Percentiles rank a stretch among this genome's conserved stretches.
Conservation (phyloP, 2,329 filamentous ascomycete genomes). For the Alternaria ventricosa region DNA sequence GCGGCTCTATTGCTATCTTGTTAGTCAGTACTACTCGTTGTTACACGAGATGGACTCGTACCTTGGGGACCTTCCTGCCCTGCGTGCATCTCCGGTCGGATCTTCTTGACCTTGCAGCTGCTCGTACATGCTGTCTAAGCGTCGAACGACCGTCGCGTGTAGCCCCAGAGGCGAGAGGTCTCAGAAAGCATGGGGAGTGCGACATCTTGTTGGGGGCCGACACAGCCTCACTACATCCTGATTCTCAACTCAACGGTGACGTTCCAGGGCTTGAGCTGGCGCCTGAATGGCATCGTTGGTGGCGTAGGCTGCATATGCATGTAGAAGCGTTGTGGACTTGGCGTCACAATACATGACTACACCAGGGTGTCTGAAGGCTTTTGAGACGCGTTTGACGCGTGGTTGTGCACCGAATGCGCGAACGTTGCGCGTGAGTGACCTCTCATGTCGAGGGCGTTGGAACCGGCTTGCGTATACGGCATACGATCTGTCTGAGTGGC, state of each 20-base stretch:
- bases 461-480: no score
- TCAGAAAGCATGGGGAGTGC: background rate
- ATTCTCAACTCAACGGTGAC: background rate
- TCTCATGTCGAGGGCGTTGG: background rate
- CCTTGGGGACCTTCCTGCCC: fast-evolving
- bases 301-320: background rate
- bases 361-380: no score
- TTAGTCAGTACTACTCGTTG: background rate
- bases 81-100: background rate
- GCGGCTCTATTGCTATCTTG: background rate
- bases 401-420: background rate
- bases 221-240: background rate
- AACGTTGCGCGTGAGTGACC: background rate
- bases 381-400: background rate
- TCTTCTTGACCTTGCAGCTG: background rate
- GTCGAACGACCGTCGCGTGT: background rate
- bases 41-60: background rate
- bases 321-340: background rate
- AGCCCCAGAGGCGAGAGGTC: background rate
- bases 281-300: background rate
- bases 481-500: no score
- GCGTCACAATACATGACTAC: no score
- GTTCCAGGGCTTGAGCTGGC: background rate
- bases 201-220: background rate
- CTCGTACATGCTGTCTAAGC: background rate